phyloP scores from a whole-genome alignment of 208 protist genomes.

The Vickermania ingenoplastis region DNA sequence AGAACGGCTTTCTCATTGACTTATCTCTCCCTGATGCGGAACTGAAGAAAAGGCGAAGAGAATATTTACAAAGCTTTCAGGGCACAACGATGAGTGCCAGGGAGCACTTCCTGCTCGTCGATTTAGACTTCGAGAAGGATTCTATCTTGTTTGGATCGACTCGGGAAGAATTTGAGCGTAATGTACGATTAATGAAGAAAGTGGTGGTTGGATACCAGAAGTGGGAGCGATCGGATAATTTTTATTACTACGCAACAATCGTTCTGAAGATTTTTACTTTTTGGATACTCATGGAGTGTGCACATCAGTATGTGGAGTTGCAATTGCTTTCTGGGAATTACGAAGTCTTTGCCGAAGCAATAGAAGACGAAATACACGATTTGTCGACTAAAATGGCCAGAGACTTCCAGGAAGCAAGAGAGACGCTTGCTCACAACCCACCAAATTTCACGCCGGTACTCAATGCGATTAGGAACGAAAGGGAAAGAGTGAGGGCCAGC shows the following conservation, averaged over 20 bases:
- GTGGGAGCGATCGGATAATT: slow-evolving; percentile 82
- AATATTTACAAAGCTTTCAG: slow-evolving; percentile 77
- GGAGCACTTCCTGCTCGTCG: slow-evolving; percentile 83
- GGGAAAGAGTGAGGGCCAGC: slow-evolving; percentile 14
- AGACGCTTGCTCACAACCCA: slow-evolving; percentile 26
- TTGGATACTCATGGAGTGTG: slow-evolving; percentile 63
- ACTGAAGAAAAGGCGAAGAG: slow-evolving; percentile 48
- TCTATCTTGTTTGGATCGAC: slow-evolving; percentile 71
- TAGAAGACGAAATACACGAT: slow-evolving; percentile 35
- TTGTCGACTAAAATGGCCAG: slow-evolving; percentile 19
- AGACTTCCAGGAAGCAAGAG: slow-evolving; percentile 31
- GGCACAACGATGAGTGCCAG: slow-evolving; percentile 65
- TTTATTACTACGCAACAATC: slow-evolving; percentile 74
- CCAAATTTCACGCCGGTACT: slow-evolving; percentile 58
- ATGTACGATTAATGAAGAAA: slow-evolving; percentile 69
- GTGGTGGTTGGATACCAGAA: slow-evolving; percentile 69
- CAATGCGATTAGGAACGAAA: slow-evolving; percentile 35
- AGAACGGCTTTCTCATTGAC: slow-evolving; percentile 48
- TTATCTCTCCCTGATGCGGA: slow-evolving; percentile 47
- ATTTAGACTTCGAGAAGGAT: slow-evolving; percentile 84
- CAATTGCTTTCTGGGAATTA: slow-evolving; percentile 52
- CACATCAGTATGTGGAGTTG: slow-evolving; percentile 78
- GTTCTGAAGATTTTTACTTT: slow-evolving; percentile 51
- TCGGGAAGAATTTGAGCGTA: slow-evolving; percentile 72
- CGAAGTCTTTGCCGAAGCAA: slow-evolving; percentile 58